Percentiles rank a stretch among this genome's conserved stretches.
Conservation (phyloP, 1,139 yeast genomes). For the Sugiyamaella sp. region DNA sequence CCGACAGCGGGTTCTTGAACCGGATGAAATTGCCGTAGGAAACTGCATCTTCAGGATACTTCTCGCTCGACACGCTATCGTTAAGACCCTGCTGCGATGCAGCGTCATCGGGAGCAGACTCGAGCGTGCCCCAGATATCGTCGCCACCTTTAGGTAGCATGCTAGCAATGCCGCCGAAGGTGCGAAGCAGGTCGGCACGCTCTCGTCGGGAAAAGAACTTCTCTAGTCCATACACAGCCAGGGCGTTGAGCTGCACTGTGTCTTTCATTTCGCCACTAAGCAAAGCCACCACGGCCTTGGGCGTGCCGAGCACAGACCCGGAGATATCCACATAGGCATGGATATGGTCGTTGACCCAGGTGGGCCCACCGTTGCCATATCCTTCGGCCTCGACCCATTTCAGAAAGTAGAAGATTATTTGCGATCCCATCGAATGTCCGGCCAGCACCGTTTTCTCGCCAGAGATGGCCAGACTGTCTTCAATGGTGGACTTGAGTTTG, state of each 20-base stretch:
- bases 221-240: conserved; percentile 93
- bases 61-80: conserved; percentile 17
- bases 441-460: conserved; percentile 78
- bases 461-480: conserved; percentile 51
- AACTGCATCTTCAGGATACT: conserved; percentile 39
- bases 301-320: conserved; percentile 89
- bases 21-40: conserved; percentile 78
- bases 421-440: conserved; percentile 98
- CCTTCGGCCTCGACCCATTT: conserved; percentile 97
- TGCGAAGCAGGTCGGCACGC: conserved; percentile 77
- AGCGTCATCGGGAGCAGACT: conserved; percentile 57
- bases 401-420: conserved; percentile 80
- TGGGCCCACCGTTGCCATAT: conserved; percentile 85
- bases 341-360: conserved; percentile 84
- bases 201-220: conserved; percentile 89
- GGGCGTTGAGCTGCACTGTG: conserved; percentile 87
- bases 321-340: conserved; percentile 83
- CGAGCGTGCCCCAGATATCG: conserved; percentile 75
- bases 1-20: conserved; percentile 53
- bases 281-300: conserved; percentile 88
- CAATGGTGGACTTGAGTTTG: conserved; percentile 72
- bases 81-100: conserved; percentile 28
- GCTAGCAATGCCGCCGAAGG: conserved; percentile 92
- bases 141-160: conserved; percentile 98
- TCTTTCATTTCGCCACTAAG: conserved; percentile 98